Base-by-base conservation (phyloP, 352 stramenopile species). In the Pythium rishiriense region DNA sequence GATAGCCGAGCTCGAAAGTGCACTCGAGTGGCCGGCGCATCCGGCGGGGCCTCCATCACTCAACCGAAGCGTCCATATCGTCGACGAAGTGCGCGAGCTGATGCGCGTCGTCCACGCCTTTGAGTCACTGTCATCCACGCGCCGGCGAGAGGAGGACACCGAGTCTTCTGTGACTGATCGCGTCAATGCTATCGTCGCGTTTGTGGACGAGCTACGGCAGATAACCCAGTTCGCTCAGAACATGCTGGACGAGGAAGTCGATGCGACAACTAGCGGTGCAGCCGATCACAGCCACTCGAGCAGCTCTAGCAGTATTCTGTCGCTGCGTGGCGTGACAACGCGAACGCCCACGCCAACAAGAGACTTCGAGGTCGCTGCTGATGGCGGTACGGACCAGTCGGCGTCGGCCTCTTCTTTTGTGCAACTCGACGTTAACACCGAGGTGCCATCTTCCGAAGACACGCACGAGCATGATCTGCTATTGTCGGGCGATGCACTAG, bases 221-320 rank as follows among this genome's bases (percentile, higher is more conserved):
- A 77, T 91, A 60, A 64, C 78, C 0, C 71, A 85, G 28, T 89
- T 88, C 55, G 81, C 81, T 8, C 78, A 88, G 53, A 83, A 60
- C 6, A 83, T 88, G 45, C 51, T 91, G 9, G 72, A 79, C 19
- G 77, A 87, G 56, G 79, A 89, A 49, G 62, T 21, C 7, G 77
- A 74, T 21, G 63, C 48, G 1, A 62, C 33, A 0, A 37, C 39
- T n/a, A 50, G 7, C 15, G 25, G n/a, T 5, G 67, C 7, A 9
- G 66, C 52, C 12, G 31, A 57, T 0, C 50, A 55, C 7, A 85
- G 76, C 49, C 78, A 83, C 28, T 58, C 62, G n/a, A 88, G 69
- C 55, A 91, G 79, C 53, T 72, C 57, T 1, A 68, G 60, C 1
- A 88, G 69, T 58, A 62, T 91, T 9, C 62, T 62, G 21, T 58